Evolutionary conservation across 768 basidiomycete species (phyloP).

Genomic region (Rhizopogon vinicolor): DNA sequence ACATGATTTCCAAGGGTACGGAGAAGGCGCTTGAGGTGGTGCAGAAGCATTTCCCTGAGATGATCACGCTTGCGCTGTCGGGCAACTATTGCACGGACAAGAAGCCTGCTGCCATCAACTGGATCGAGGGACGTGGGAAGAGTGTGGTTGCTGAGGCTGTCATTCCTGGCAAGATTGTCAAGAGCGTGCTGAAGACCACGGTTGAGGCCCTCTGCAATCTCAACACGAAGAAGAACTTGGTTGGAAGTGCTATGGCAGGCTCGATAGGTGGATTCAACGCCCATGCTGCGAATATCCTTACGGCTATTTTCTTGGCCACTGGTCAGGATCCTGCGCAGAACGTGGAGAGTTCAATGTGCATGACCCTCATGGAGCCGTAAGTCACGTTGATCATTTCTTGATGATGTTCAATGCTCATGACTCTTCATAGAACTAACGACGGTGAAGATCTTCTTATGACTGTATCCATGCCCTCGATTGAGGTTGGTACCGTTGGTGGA

Average conservation of each 20-base stretch:
- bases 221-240: conserved; percentile 95
- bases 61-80: conserved; percentile 85
- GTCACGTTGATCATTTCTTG: conserved; percentile 30
- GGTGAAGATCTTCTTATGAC: conserved; percentile 91
- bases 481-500: conserved; percentile 97
- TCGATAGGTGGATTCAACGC: conserved; percentile 98
- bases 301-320: conserved; percentile 92
- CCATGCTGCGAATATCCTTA: conserved; percentile 95
- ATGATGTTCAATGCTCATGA: conserved; percentile 2
- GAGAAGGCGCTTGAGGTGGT: conserved; percentile 88
- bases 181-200: conserved; percentile 91
- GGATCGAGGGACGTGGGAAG: conserved; percentile 99
- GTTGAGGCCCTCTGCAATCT: conserved; percentile 85
- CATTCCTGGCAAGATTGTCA: conserved; percentile 83
- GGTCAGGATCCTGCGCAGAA: conserved; percentile 99
- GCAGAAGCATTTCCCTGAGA: conserved; percentile 79
- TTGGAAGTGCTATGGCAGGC: conserved; percentile 98
- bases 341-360: conserved; percentile 97
- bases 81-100: conserved; percentile 99
- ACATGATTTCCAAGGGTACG: conserved; percentile 99
- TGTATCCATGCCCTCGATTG: conserved; percentile 97
- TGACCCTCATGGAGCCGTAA: conserved; percentile 98
- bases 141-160: conserved; percentile 95
- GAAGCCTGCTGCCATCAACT: conserved; percentile 99
- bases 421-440: conserved; percentile 65